A percentile compares a stretch with the other conserved stretches of the same genome.
These are phyloP conservation scores for Sarocladiaceae sp. DNA, from an alignment of 2,329 filamentous ascomycete species.

Conservation along the genomic window DNA sequence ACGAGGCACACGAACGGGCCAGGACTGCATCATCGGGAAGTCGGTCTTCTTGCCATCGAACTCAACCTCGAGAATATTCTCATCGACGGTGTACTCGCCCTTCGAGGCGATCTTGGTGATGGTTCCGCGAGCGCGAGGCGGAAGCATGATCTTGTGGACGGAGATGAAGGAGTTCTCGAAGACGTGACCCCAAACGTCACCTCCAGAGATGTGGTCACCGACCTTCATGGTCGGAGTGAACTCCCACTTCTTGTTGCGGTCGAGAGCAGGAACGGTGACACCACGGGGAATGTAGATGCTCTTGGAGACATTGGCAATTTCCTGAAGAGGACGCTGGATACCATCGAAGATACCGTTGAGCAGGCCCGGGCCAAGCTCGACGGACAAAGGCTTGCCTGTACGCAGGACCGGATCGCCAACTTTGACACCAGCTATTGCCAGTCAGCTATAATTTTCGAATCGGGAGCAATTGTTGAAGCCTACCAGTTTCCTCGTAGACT, in stretches of 20 bases:
- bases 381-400: slow-evolving; percentile 93
- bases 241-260: slow-evolving; percentile 93
- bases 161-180: slow-evolving; percentile 94
- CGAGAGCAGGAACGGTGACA: slow-evolving; percentile 80
- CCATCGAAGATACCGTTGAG: slow-evolving; percentile 99
- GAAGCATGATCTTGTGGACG: slow-evolving; percentile 89
- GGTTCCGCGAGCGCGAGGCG: slow-evolving; percentile 82
- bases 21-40: slow-evolving; percentile 97
- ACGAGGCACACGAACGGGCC: slow-evolving; percentile 94
- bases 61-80: slow-evolving; percentile 92
- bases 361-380: slow-evolving; percentile 93
- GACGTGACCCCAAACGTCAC: slow-evolving; percentile 92
- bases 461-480: slow-evolving; percentile 20
- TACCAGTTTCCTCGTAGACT: slow-evolving; percentile 98
- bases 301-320: slow-evolving; percentile 71
- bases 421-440: slow-evolving; percentile 72
- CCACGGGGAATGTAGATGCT: slow-evolving; percentile 98
- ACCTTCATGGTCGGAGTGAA: slow-evolving; percentile 91
- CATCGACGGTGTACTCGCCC: slow-evolving; percentile 88
- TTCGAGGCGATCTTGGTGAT: slow-evolving; percentile 88
- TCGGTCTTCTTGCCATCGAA: slow-evolving; percentile 95
- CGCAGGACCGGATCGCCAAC: slow-evolving; percentile 89
- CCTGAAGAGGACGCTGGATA: slow-evolving; percentile 90
- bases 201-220: slow-evolving; percentile 93
- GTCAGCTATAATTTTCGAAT: not conserved